These are phyloP conservation scores for Allantophomopsis lycopodina DNA, from an alignment of 2,329 filamentous ascomycete species.

Conservation along the genomic window DNA sequence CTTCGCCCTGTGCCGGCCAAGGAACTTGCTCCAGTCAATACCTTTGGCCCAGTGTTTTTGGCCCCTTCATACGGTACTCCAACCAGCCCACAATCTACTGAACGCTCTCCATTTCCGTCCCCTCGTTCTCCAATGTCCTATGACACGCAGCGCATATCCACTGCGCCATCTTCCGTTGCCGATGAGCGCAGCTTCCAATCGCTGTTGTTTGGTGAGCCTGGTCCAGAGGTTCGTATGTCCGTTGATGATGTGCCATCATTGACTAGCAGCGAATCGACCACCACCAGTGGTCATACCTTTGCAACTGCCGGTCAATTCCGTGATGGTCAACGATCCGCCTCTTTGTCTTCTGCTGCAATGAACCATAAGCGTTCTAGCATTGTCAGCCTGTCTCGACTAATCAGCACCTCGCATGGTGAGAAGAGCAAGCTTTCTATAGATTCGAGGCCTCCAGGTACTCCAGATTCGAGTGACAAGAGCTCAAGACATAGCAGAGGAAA, in stretches of 20 bases:
- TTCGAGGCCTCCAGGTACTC: conserved; percentile 27
- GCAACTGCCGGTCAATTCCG: conserved; percentile 30
- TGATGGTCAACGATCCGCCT: conserved; percentile 45
- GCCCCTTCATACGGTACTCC: conserved; percentile 33
- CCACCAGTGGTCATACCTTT: conserved; percentile 48
- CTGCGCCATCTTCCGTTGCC: conserved; percentile 58
- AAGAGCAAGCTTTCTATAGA: conserved; percentile 63
- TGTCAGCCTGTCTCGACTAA: conserved; percentile 62
- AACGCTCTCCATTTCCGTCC: conserved; percentile 33
- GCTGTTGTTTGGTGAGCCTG: conserved; percentile 58
- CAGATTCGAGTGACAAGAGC: conserved; percentile 36
- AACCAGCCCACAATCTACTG: conserved; percentile 30
- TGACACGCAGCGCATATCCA: conserved; percentile 60
- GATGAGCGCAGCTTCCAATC: conserved; percentile 62
- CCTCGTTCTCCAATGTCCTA: conserved; percentile 56
- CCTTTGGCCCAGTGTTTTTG: conserved; percentile 21
- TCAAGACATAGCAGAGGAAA: conserved; percentile 51
- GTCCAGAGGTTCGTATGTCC: conserved; percentile 57
- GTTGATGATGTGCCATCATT: conserved; percentile 61
- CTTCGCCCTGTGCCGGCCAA: conserved; percentile 14
- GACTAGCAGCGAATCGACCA: conserved; percentile 66
- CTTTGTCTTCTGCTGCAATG: conserved; percentile 46
- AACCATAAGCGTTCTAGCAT: conserved; percentile 63
- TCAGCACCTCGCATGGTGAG: conserved; percentile 62
- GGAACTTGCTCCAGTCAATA: conserved; percentile 36